phyloP scores from a whole-genome alignment of 2,329 filamentous ascomycete species.

The Xylaria arbuscula region DNA sequence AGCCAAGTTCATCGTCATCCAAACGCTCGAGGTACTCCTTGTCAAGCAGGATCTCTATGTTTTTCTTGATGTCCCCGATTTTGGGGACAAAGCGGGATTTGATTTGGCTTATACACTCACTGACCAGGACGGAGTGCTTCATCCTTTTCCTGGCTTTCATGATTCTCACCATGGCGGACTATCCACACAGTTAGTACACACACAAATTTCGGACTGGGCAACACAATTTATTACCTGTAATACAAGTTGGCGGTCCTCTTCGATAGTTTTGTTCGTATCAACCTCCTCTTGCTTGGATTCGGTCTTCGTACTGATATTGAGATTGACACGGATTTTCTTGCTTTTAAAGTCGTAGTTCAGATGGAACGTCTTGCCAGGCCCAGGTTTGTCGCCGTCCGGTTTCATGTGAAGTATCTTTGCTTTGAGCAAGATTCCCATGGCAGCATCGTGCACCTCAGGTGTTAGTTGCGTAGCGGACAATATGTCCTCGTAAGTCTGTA shows the following conservation, averaged over 20 bases:
- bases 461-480: conserved; percentile 81
- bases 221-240: conserved; percentile 80
- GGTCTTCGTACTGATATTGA: conserved; percentile 93
- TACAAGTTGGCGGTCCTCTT: conserved; percentile 95
- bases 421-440: conserved; percentile 87
- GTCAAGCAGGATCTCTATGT: conserved; percentile 97
- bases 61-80: conserved; percentile 97
- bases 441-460: conserved; percentile 86
- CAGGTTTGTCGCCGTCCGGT: conserved; percentile 79
- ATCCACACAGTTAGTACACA: conserved; percentile 24
- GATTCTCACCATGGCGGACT: conserved; percentile 99
- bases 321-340: conserved; percentile 97
- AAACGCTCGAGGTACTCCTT: conserved; percentile 98
- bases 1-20: conserved; percentile 93
- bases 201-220: conserved; percentile 19
- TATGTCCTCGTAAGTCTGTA: conserved; percentile 88
- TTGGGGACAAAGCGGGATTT: conserved; percentile 92
- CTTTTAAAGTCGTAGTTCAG: conserved; percentile 97
- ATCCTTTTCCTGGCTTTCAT: conserved; percentile 99
- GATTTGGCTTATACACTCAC: conserved; percentile 96
- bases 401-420: conserved; percentile 85
- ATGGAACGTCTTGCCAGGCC: conserved; percentile 80
- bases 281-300: conserved; percentile 96
- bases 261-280: conserved; percentile 99
- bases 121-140: conserved; percentile 95